Evolutionary conservation across 1,284 basidiomycete genomes (phyloP), one percentile per base, ranked within the genome.

Genomic region (Malassezia sympodialis): DNA sequence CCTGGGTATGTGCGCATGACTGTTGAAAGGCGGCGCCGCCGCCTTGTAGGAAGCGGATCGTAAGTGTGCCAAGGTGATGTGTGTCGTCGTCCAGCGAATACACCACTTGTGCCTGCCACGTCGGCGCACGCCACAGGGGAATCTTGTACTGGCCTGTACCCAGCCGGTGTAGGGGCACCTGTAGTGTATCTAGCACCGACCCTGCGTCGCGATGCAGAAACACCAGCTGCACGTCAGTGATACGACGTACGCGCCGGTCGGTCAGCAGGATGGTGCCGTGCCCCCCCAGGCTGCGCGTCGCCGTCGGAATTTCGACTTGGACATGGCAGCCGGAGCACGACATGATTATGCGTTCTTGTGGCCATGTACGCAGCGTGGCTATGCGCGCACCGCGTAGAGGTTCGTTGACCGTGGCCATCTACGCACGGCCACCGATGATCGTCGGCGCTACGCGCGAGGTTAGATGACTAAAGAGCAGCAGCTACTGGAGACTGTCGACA

Each of bases 401-500:
- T n/a, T 26, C 19, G 14, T 49, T 49, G 35, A 49, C 23, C 23
- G 46, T 37, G 21, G 46, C 46, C 46, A 49, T 49, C n/a, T 14
- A 24, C 17, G 43, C n/a, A 32, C 39, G 24, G 39, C 21, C 39
- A 23, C 39, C 4, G 19, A 26, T 7, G 8, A 19, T 21, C n/a
- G n/a, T n/a, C n/a, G n/a, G n/a, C 24, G 21, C 21, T 6, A 8
- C 7, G 24, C 14, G 2, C 6, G 24, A 24, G 8, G n/a, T 24
- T 24, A 2, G 45, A 27, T 49, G 52, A 48, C 52, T 53, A 49
- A 37, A 24, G 34, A 26, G 27, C 37, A 39, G 6, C 4, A 3
- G 4, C 35, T 58, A 50, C 31, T 61, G 57, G 23, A 70, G 58
- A 27, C 62, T 68, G 45, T 70, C 68, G 5, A 70, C 54, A 35